Evolutionary conservation across 352 stramenopile species (phyloP).

Genomic region (Phytophthora quininea): DNA sequence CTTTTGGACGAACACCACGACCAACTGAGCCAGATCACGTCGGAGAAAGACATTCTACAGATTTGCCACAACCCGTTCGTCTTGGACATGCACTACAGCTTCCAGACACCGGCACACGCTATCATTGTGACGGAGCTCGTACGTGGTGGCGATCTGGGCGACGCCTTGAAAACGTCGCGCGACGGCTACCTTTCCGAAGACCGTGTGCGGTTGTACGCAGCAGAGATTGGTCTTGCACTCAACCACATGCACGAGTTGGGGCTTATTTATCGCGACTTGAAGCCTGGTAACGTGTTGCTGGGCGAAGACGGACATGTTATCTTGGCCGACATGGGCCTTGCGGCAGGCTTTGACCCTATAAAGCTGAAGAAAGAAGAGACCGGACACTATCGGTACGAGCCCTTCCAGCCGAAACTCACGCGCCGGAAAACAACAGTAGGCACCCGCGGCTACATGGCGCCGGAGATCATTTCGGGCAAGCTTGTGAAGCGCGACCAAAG

Average conservation of each 20-base stretch:
- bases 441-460: slow-evolving; percentile 91
- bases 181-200: slow-evolving; percentile 83
- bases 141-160: slow-evolving; percentile 76
- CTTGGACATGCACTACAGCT: slow-evolving; percentile 91
- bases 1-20: slow-evolving; percentile 88
- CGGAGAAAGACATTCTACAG: slow-evolving; percentile 89
- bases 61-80: slow-evolving; percentile 90
- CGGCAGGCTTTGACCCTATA: slow-evolving; percentile 59
- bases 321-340: slow-evolving; percentile 89
- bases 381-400: slow-evolving; percentile 52
- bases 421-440: slow-evolving; percentile 84
- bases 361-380: slow-evolving; percentile 63
- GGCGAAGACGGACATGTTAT: slow-evolving; percentile 90
- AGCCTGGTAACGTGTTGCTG: slow-evolving; percentile 90
- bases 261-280: slow-evolving; percentile 89
- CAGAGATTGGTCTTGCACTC: slow-evolving; percentile 86
- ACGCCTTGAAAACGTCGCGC: slow-evolving; percentile 69
- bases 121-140: slow-evolving; percentile 91
- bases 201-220: slow-evolving; percentile 78
- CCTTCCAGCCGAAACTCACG: slow-evolving; percentile 63
- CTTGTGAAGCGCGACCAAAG: slow-evolving; percentile 80
- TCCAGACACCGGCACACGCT: slow-evolving; percentile 84
- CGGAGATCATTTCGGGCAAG: slow-evolving; percentile 90
- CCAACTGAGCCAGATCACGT: slow-evolving; percentile 85
- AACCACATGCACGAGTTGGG: slow-evolving; percentile 90